Evolutionary conservation across 2,329 filamentous ascomycete species (phyloP), one percentile per base, ranked within the genome.

Genomic region (Fusarium sarcochroum): DNA sequence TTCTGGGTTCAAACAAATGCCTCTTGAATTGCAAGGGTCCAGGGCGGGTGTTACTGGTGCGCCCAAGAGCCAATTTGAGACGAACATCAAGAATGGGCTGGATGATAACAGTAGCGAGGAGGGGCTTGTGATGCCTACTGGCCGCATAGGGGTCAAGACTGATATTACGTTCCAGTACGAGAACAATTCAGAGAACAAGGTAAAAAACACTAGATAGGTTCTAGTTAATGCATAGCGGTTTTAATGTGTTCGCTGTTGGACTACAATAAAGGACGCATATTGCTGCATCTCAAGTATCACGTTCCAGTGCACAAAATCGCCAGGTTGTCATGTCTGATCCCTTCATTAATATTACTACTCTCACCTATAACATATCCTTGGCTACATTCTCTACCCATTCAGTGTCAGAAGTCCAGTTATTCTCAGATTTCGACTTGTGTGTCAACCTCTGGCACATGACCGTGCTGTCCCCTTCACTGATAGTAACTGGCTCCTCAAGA

Each of bases 1-100:
- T 0, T 68, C 66, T 0, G 66, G 66, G 13, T 68, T 68, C n/a
- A 68, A 66, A 10, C 66, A 69, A 3, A 69, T 56, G 61, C 66
- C 66, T 14, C 27, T 68, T 20, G 67, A 69, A n/a, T 41, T 68
- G 3, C 51, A 60, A 10, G 45, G 44, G 1, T 42, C 41, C 13
- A 48, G 55, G 4, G 27, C 41, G 1, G 8, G 21, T 0, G 42
- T 47, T 2, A 40, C 21, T 5, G 32, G 54, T 3, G 58, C 41
- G 1, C 47, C 55, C 0, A 68, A 69, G 18, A 47, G 42, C 1
- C 41, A 34, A 2, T 69, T 68, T 13, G 60, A 68, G 18, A 69
- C 62, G 0, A 55, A 54, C 0, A 69, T 54, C 0, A 69, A 69
- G 10, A 69, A 54, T 21, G 50, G 60, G 0, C 7, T 69, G 2